phyloP scores from a whole-genome alignment of 495 filamentous ascomycete genomes.

The Lindgomyces ingoldianus region DNA sequence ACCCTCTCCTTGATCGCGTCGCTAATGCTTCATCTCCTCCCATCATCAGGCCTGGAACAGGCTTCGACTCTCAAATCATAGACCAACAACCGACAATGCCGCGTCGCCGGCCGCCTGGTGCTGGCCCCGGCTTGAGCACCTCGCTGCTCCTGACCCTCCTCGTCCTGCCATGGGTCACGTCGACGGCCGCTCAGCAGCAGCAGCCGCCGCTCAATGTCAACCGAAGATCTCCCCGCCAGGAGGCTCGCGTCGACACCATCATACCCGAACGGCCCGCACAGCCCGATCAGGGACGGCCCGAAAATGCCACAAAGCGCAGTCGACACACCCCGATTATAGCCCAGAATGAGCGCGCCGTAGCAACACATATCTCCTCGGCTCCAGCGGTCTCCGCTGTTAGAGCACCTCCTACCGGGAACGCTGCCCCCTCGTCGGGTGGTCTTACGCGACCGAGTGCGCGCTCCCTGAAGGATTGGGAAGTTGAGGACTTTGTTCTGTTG shows the following conservation, averaged over 20 bases:
- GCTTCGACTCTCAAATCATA: conserved; percentile 26
- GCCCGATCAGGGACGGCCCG: conserved; percentile 13
- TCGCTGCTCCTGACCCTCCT: conserved; percentile 37
- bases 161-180: conserved; percentile 30
- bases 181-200: conserved; percentile 46
- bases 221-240: conserved; percentile 34
- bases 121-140: conserved; percentile 46
- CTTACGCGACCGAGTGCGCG: conserved; percentile 83
- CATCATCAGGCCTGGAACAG: conserved; percentile 23
- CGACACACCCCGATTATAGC: conserved; percentile 44
- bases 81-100: conserved; percentile 30
- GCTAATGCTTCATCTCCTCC: conserved; percentile 34
- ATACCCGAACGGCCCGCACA: conserved; percentile 16
- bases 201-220: conserved; percentile 37
- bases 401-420: conserved; percentile 59
- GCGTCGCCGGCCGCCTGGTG: conserved; percentile 45
- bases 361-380: conserved; percentile 76
- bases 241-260: conserved; percentile 32
- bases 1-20: conserved; percentile 11
- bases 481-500: conserved; percentile 99
- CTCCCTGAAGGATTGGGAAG: conserved; percentile 97
- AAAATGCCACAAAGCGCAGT: conserved; percentile 37
- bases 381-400: conserved; percentile 59
- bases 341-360: conserved; percentile 89
- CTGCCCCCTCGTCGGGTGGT: conserved; percentile 61